Percentiles rank a stretch among this genome's conserved stretches.
These are phyloP conservation scores for Leptographium lundbergii DNA, from an alignment of 2,329 filamentous ascomycete genomes.

Conservation along the genomic window DNA sequence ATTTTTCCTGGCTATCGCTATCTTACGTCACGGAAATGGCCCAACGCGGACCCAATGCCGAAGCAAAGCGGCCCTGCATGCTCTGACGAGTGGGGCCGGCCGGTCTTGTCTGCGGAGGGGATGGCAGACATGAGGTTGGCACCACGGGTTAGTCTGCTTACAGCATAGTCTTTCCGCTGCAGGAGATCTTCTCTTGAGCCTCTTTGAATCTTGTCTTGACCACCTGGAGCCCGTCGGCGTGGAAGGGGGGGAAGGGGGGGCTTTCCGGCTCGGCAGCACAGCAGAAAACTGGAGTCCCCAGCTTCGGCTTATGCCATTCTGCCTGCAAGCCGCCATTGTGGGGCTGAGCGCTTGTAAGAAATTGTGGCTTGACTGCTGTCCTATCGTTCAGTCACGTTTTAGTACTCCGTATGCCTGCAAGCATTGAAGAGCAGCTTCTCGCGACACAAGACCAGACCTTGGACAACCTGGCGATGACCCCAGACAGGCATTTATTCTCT, in stretches of 20 bases:
- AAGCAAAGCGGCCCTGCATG: constrained; percentile 14
- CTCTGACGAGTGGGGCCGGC: neutral
- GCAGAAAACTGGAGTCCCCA: neutral
- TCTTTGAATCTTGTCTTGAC: neutral
- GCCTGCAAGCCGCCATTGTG: neutral
- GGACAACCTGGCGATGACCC: too few relatives aligned
- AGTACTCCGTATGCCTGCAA: too few relatives aligned
- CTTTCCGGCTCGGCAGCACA: neutral
- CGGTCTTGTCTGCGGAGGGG: neutral
- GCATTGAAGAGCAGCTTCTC: too few relatives aligned
- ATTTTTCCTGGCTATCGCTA: neutral
- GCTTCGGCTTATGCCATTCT: too few relatives aligned
- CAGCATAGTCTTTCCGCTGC: neutral
- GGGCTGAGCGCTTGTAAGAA: neutral
- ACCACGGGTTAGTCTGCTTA: neutral
- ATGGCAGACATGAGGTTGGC: neutral
- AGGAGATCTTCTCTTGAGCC: neutral
- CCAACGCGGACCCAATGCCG: constrained; percentile 10
- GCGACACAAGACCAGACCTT: too few relatives aligned
- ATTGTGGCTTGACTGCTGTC: neutral
- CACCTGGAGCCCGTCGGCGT: neutral
- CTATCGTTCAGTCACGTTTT: neutral
- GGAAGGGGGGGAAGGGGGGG: too few relatives aligned
- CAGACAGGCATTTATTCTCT: too few relatives aligned
- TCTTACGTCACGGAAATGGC: neutral